Evolutionary conservation across 805 yeast genomes (phyloP).

Genomic region (Yarrowia sp.): DNA sequence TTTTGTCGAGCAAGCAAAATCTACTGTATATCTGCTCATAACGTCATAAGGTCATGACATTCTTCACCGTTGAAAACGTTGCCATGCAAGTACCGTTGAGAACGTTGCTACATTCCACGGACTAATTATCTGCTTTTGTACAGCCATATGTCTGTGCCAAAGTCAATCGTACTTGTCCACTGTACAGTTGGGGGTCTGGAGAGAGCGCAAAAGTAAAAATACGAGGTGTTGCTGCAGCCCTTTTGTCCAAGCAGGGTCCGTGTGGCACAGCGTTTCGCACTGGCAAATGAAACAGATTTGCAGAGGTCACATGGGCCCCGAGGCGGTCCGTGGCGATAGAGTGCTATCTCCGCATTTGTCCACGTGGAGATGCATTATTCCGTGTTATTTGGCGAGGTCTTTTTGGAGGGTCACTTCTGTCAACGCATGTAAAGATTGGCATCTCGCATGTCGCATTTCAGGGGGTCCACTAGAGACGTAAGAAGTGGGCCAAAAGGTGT

Average conservation of each 20-base stretch:
- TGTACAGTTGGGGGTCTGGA: too few relatives aligned
- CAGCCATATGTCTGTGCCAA: not conserved
- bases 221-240: not conserved
- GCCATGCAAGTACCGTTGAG: not conserved
- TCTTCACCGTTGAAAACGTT: too few relatives aligned
- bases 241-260: not conserved
- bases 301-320: not conserved
- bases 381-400: too few relatives aligned
- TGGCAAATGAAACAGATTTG: not conserved
- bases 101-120: not conserved
- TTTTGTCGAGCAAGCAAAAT: too few relatives aligned
- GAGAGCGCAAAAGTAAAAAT: not conserved
- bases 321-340: not conserved
- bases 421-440: too few relatives aligned
- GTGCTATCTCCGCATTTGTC: not conserved
- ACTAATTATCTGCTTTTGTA: not conserved
- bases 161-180: not conserved
- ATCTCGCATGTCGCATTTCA: too few relatives aligned
- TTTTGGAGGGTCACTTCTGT: too few relatives aligned
- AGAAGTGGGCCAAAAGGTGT: too few relatives aligned
- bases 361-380: too few relatives aligned
- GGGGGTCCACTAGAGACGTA: too few relatives aligned
- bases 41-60: too few relatives aligned
- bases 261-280: not conserved
- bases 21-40: too few relatives aligned